A percentile compares a stretch with the other conserved stretches of the same genome.
phyloP scores from a whole-genome alignment of 768 basidiomycete genomes.

The Tulasnella sp. region DNA sequence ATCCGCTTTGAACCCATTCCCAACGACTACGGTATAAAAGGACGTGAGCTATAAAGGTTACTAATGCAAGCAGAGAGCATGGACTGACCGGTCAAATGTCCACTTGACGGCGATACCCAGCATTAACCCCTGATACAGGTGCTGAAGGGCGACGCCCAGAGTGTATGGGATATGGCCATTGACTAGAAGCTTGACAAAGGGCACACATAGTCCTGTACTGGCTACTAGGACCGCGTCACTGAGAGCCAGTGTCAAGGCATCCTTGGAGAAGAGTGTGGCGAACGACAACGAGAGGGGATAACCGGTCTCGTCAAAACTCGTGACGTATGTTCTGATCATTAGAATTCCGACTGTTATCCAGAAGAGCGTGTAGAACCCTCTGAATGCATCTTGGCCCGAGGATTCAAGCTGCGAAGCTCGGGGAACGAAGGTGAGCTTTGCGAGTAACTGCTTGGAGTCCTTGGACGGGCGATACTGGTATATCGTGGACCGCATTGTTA shows the following conservation, averaged over 20 bases:
- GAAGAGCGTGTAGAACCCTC: conserved; percentile 95
- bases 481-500: not conserved
- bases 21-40: conserved; percentile 50
- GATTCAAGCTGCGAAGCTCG: conserved; percentile 74
- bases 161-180: conserved; percentile 75
- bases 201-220: conserved; percentile 57
- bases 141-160: conserved; percentile 61
- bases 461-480: conserved; percentile 37
- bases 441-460: conserved; percentile 64
- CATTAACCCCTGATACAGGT: conserved; percentile 60
- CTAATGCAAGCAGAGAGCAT: not conserved
- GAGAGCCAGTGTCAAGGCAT: conserved; percentile 70
- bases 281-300: conserved; percentile 69
- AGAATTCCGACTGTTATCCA: conserved; percentile 62
- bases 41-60: not conserved
- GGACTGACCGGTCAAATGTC: conserved; percentile 70
- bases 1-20: conserved; percentile 97
- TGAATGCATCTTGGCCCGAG: conserved; percentile 73
- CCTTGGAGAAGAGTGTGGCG: conserved; percentile 75
- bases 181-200: conserved; percentile 65
- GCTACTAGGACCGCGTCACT: conserved; percentile 74
- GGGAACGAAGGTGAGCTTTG: conserved; percentile 76
- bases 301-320: conserved; percentile 65
- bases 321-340: conserved; percentile 63
- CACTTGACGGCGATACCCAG: conserved; percentile 69